Evolutionary conservation across 2,329 filamentous ascomycete genomes (phyloP), one percentile per base, ranked within the genome.

Genomic region (Lachnellula occidentalis): DNA sequence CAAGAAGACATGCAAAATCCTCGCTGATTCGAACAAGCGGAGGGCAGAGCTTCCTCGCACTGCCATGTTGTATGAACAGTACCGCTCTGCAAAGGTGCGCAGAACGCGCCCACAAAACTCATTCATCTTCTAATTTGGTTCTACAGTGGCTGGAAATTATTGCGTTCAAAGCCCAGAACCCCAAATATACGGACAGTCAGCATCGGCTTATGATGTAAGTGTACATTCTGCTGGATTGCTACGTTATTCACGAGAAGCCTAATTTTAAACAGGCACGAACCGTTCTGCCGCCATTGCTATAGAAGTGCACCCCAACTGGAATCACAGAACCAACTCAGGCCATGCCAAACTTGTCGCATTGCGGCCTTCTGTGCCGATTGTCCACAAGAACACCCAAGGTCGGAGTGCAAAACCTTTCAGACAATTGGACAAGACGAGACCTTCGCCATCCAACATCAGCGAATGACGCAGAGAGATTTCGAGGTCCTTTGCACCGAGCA

Each of bases 241-340:
- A 22, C 41, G 17, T 14, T 22, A 17, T 11, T 11, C 27, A 34
- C 12, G 19, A 9, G 22, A 11, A n/a, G 37, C 17, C 52, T 55
- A 58, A 47, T 39, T 3, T 11, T 1, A 24, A 15, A 14, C 31
- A 61, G 59, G 21, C 55, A 58, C n/a, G 54, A 61, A 49, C 55
- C 58, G 14, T 56, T 54, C 39, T 62, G 60, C 49, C 34, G 43
- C 14, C 27, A 48, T 37, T 62, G 60, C 50, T 55, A 61, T 24
- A 53, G 57, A 3, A 55, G 34, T 2, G n/a, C 21, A 12, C 36
- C 50, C 37, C 58, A 62, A 42, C 48, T 62, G 15, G 21, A 43
- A 19, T 19, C 31, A 4, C 12, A 22, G 9, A 42, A 48, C 14
- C 31, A 43, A 46, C 54, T 60, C 8, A 45, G 34, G 5, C 34